Evolutionary conservation across 306 rosid species (phyloP).

Genomic region (Begonia fuchsioides): DNA sequence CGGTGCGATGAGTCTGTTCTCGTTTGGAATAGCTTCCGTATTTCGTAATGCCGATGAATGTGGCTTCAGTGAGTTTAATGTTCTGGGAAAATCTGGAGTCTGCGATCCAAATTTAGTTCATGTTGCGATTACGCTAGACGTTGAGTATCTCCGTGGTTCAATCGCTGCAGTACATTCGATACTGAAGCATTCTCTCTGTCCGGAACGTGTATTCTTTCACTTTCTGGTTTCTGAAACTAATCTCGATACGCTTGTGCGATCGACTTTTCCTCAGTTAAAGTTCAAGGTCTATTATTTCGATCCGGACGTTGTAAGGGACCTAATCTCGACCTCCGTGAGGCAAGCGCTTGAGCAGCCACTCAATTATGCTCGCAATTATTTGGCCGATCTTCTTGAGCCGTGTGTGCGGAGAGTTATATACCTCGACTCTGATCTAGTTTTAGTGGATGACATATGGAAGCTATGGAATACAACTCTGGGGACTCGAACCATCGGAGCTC

Average conservation of each 20-base stretch:
- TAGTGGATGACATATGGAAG: slow-evolving; percentile 44
- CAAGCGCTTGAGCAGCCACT: slow-evolving; percentile 62
- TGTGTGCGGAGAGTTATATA: slow-evolving; percentile 50
- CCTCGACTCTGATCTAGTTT: slow-evolving; percentile 51
- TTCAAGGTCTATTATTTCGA: slow-evolving; percentile 54
- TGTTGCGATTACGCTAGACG: slow-evolving; percentile 51
- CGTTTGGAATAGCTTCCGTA: slow-evolving; percentile 27
- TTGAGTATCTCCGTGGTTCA: slow-evolving; percentile 57
- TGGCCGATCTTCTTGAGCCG: slow-evolving; percentile 35
- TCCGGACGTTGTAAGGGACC: slow-evolving; percentile 26
- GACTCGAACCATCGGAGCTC: slow-evolving; percentile 38
- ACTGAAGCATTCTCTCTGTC: slow-evolving; percentile 35
- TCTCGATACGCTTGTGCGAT: slow-evolving; percentile 29
- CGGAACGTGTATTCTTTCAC: slow-evolving; percentile 47
- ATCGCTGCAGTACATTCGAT: slow-evolving; percentile 63
- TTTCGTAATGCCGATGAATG: slow-evolving; percentile 48
- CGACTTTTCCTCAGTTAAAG: slow-evolving; percentile 41
- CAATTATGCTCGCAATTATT: slow-evolving; percentile 55
- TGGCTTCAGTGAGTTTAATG: slow-evolving; percentile 1
- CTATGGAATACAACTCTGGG: slow-evolving; percentile 37
- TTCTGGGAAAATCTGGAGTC: slow-evolving; percentile 8
- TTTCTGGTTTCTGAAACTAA: slow-evolving; percentile 38
- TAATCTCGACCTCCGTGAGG: slow-evolving; percentile 56
- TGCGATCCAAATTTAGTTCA: slow-evolving; percentile 47
- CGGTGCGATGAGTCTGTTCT: slow-evolving; percentile 12